Conservation (phyloP, 176 grass and related monocot species). For the Aegilops tauschii region DNA sequence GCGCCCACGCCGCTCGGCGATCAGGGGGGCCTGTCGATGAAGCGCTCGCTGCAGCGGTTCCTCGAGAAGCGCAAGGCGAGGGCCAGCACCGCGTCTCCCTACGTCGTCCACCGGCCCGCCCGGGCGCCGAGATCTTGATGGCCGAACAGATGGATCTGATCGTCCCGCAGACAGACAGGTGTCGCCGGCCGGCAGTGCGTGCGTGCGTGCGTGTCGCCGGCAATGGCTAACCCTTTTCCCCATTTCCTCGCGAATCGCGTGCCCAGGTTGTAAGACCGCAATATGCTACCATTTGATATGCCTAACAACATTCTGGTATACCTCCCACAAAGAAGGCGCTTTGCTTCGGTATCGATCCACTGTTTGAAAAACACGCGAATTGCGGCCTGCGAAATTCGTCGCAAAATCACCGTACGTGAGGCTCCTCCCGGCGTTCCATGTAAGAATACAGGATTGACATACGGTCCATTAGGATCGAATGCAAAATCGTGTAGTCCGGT, state of each 20-base stretch:
- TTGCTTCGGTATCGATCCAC: no score
- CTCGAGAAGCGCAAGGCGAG: conserved; percentile 49
- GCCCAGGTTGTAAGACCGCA: background rate
- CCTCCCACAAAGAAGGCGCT: no score
- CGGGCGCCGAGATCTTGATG: background rate
- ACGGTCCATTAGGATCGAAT: no score
- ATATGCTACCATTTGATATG: background rate
- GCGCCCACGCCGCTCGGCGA: background rate
- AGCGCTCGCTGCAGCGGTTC: conserved; percentile 44
- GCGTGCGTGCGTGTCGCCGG: background rate
- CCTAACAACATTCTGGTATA: background rate
- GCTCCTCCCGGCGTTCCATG: no score
- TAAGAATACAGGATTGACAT: no score
- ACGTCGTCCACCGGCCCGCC: background rate
- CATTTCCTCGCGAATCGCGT: background rate
- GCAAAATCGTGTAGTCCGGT: no score
- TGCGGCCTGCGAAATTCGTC: no score
- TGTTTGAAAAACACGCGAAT: no score
- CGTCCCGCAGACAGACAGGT: background rate
- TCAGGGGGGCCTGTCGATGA: conserved; percentile 38
- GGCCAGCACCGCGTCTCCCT: background rate
- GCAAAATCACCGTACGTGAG: no score
- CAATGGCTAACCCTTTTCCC: background rate
- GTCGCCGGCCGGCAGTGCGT: background rate
- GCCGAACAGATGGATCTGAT: background rate